A percentile compares a stretch with the other conserved stretches of the same genome.
These are phyloP conservation scores for Mucor velutinosus DNA, from an alignment of 371 early-diverging fungal genomes.

Conservation along the genomic window DNA sequence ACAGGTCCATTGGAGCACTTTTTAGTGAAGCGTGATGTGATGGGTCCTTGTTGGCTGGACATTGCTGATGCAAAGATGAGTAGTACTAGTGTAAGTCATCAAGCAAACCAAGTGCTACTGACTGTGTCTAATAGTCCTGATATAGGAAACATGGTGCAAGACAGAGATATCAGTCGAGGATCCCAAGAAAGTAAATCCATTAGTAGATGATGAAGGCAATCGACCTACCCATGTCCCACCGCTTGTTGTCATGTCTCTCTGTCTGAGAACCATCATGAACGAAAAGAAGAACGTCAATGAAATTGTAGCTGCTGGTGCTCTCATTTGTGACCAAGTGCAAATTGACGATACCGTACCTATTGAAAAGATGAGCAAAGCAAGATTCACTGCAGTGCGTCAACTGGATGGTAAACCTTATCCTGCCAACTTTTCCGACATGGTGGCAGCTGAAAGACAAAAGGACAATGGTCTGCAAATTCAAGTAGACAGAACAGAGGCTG, in stretches of 20 bases:
- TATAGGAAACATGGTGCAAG: conserved; percentile 84
- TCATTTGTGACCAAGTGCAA: conserved; percentile 44
- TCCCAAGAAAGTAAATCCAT: conserved; percentile 71
- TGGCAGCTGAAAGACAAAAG: conserved; percentile 32
- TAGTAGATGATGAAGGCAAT: conserved; percentile 54
- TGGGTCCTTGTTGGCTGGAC: conserved; percentile 97
- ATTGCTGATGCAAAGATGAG: conserved; percentile 52
- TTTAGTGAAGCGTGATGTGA: conserved; percentile 89
- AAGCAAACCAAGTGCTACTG: not conserved
- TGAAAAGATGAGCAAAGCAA: conserved; percentile 45
- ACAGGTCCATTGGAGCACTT: conserved; percentile 93
- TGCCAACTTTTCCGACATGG: conserved; percentile 57
- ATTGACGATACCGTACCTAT: conserved; percentile 58
- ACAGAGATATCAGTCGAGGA: conserved; percentile 68
- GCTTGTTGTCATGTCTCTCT: conserved; percentile 83
- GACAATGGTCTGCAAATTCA: conserved; percentile 33
- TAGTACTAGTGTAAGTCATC: conserved; percentile 45
- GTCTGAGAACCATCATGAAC: conserved; percentile 82
- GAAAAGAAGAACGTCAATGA: conserved; percentile 83
- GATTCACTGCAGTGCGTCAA: conserved; percentile 73
- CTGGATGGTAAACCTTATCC: conserved; percentile 65
- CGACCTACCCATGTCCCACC: conserved; percentile 66
- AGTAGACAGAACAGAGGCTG: conserved; percentile 64
- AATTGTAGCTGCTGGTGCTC: conserved; percentile 66
- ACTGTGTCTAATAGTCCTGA: conserved; percentile 19